Conservation (phyloP, 495 filamentous ascomycete genomes). For the Trypethelium eluteriae region DNA sequence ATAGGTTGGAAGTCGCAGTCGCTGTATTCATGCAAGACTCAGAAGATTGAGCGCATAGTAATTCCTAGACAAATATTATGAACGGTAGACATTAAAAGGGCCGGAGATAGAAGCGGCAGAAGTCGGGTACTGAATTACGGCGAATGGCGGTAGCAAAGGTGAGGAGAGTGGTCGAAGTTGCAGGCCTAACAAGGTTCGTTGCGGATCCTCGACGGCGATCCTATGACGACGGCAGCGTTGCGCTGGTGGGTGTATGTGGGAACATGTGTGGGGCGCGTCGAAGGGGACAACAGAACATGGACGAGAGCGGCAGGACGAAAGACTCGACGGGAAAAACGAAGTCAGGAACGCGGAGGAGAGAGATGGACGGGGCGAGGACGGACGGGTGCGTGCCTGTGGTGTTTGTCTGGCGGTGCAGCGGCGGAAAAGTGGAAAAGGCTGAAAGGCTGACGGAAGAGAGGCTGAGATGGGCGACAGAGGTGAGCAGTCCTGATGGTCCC, state of each 20-base stretch:
- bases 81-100: not conserved
- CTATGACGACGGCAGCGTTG: not conserved
- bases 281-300: not conserved
- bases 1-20: not conserved
- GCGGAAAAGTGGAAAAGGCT: not conserved
- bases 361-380: not conserved
- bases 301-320: not conserved
- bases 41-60: not conserved
- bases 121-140: not conserved
- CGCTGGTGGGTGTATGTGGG: not conserved
- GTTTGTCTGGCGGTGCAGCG: conserved; percentile 6
- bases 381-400: not conserved
- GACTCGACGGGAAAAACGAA: not conserved
- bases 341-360: not conserved
- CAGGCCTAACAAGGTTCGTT: not conserved
- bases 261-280: not conserved
- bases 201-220: conserved; percentile 7
- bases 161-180: not conserved
- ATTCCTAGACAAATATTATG: not conserved
- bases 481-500: not conserved
- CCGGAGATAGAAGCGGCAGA: not conserved
- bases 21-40: not conserved
- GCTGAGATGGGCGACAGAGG: conserved; percentile 6
- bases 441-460: conserved; percentile 7
- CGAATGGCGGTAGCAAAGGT: not conserved